phyloP scores from a whole-genome alignment of 1,284 basidiomycete genomes.

The Entoloma clypeatum region DNA sequence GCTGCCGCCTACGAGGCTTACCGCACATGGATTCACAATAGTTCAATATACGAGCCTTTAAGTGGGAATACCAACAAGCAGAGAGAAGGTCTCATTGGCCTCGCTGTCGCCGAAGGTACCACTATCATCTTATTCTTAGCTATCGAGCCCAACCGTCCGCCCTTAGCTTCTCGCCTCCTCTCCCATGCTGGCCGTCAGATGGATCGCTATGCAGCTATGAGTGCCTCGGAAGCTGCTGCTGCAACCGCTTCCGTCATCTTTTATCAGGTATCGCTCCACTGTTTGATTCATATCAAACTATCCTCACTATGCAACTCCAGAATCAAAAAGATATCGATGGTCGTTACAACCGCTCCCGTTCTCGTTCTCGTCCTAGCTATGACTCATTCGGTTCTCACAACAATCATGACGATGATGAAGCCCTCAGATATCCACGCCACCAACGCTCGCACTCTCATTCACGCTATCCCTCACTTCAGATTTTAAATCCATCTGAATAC shows the following conservation, averaged over 20 bases:
- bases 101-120: conserved; percentile 61
- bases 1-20: conserved; percentile 70
- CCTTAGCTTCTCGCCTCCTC: conserved; percentile 41
- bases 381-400: conserved; percentile 25
- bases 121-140: conserved; percentile 4
- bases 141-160: conserved; percentile 4
- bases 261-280: conserved; percentile 32
- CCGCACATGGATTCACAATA: conserved; percentile 57
- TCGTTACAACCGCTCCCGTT: conserved; percentile 28
- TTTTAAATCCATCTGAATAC: conserved; percentile 7
- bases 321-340: conserved; percentile 30
- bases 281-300: not conserved
- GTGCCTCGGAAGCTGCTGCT: conserved; percentile 53
- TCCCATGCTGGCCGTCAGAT: conserved; percentile 38
- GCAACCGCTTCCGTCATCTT: conserved; percentile 53
- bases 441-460: conserved; percentile 30
- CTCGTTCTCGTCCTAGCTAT: conserved; percentile 32
- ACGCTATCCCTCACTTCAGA: conserved; percentile 17
- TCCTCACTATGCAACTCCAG: conserved; percentile 24
- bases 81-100: conserved; percentile 55
- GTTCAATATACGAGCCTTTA: conserved; percentile 48
- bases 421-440: conserved; percentile 28
- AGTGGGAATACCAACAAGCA: conserved; percentile 51
- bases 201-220: conserved; percentile 42
- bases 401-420: conserved; percentile 37